Conservation (phyloP, 2,329 filamentous ascomycete species). For the Phaeomoniella chlamydospora region DNA sequence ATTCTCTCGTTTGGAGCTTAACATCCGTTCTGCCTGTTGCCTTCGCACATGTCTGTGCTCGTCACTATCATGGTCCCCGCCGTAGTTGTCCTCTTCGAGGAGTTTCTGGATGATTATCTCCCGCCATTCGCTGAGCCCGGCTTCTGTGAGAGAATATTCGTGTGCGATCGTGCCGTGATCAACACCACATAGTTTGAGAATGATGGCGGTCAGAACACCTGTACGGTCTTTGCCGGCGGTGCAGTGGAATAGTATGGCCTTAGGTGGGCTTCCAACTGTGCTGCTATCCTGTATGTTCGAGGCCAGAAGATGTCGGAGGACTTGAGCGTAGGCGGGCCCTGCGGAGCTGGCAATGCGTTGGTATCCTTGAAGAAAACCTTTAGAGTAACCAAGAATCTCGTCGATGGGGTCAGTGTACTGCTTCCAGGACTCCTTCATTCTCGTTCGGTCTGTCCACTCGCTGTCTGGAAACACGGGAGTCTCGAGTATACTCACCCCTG, state of each 20-base stretch:
- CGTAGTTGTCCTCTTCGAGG: neutral
- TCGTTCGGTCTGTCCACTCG: constrained; percentile 44
- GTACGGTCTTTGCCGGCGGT: constrained; percentile 68
- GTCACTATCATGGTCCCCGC: too few species aligned
- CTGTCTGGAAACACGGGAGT: constrained; percentile 53
- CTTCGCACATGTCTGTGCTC: too few species aligned
- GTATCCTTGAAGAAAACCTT: constrained; percentile 52
- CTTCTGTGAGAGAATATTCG: constrained; percentile 55
- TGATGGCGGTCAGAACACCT: constrained; percentile 52
- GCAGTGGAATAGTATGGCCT: constrained; percentile 54
- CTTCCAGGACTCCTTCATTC: constrained; percentile 44
- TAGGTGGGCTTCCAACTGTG: too few species aligned
- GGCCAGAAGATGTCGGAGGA: constrained; percentile 44
- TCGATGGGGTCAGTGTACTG: constrained; percentile 44
- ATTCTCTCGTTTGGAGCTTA: constrained; percentile 9
- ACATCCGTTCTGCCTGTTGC: constrained; percentile 11
- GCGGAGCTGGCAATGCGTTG: constrained; percentile 52
- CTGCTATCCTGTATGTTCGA: constrained; percentile 12
- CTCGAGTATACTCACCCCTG: constrained; percentile 41
- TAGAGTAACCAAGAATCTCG: constrained; percentile 45
- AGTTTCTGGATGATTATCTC: constrained; percentile 9
- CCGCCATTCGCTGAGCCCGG: constrained; percentile 31
- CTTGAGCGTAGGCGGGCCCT: constrained; percentile 40
- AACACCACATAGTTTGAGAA: constrained; percentile 51
- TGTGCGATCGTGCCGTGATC: constrained; percentile 42